Evolutionary conservation across 768 basidiomycete species (phyloP), one percentile per base, ranked within the genome.

Genomic region (Terana coerulea): DNA sequence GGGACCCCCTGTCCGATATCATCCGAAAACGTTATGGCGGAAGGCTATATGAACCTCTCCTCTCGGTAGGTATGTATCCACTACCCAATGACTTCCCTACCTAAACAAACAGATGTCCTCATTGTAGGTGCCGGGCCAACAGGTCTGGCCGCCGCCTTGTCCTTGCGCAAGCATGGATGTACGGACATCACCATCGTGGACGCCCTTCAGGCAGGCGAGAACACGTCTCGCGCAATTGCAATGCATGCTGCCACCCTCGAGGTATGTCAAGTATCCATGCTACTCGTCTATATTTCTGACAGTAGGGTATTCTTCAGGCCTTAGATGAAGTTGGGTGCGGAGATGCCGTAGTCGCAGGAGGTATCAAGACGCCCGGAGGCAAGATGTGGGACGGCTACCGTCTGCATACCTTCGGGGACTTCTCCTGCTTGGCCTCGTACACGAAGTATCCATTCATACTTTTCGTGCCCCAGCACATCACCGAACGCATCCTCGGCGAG

Each of bases 191-290:
- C 72, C 14, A 62, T 78, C 14, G 75, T 79, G 2, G 78, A 81
- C 46, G 68, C 66, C 24, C 21, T 61, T 4, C 24, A 46, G 0
- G 48, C 66, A n/a, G 69, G 69, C 24, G 56, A 66, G 45, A 67
- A 68, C 42, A 60, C 63, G 7, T 77, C 79, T 9, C 72, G 78
- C 17, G 77, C 80, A 0, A 52, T 74, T 3, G 67, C 71, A 1
- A 59, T 80, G 25, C 79, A 81, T 55, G 74, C 80, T 29, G 72
- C 76, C 28, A 80, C 80, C 9, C 65, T 81, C 14, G 80, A 80
- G 65, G 78, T 75, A 54, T 39, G 63, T 35, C 17, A 17, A 49
- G 24, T 22, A 22, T 22, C 24, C n/a, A n/a, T n/a, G n/a, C n/a
- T n/a, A 9, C n/a, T 9, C 33, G 17, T n/a, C 24, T 47, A 17